phyloP scores from a whole-genome alignment of 1,284 basidiomycete species.

The Rhodotorula sp. region DNA sequence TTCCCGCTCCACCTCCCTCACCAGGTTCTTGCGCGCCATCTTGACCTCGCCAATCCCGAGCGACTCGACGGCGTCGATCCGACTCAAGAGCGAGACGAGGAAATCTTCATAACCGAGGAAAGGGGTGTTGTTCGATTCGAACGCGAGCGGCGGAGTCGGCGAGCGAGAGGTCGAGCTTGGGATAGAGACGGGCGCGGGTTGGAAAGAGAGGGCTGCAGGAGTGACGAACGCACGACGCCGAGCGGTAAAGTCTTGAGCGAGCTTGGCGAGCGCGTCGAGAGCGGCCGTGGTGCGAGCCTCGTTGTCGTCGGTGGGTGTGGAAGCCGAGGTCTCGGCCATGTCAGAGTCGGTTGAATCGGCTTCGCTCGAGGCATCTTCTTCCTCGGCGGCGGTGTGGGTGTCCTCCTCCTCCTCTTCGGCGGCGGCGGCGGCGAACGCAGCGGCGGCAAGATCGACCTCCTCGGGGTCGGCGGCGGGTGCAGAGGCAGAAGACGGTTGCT shows the following conservation, averaged over 20 bases:
- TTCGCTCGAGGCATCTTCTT: slow-evolving; percentile 6
- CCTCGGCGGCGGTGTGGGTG: background rate
- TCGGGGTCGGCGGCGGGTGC: background rate
- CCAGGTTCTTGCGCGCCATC: slow-evolving; percentile 59
- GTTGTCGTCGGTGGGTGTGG: background rate
- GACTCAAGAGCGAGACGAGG: slow-evolving; percentile 61
- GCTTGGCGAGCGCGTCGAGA: slow-evolving; percentile 10
- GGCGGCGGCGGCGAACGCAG: background rate
- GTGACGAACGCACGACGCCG: slow-evolving; percentile 12
- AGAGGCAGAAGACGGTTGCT: background rate
- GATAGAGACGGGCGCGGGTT: background rate
- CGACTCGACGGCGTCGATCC: slow-evolving; percentile 66
- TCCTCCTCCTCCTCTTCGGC: background rate
- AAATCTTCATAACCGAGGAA: slow-evolving; percentile 62
- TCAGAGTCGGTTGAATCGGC: background rate
- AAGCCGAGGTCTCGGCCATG: slow-evolving; percentile 4
- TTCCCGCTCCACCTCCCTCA: slow-evolving; percentile 62
- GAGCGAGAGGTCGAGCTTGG: background rate
- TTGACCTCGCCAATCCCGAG: slow-evolving; percentile 61
- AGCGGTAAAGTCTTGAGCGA: slow-evolving; percentile 12
- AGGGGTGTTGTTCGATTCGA: slow-evolving; percentile 59
- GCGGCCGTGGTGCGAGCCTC: background rate
- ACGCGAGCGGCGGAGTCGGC: slow-evolving; percentile 50
- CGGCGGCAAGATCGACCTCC: background rate
- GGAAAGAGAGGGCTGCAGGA: slow-evolving; percentile 22